Evolutionary conservation across 148 eudicot species (phyloP).

Genomic region (Bassia scoparia): DNA sequence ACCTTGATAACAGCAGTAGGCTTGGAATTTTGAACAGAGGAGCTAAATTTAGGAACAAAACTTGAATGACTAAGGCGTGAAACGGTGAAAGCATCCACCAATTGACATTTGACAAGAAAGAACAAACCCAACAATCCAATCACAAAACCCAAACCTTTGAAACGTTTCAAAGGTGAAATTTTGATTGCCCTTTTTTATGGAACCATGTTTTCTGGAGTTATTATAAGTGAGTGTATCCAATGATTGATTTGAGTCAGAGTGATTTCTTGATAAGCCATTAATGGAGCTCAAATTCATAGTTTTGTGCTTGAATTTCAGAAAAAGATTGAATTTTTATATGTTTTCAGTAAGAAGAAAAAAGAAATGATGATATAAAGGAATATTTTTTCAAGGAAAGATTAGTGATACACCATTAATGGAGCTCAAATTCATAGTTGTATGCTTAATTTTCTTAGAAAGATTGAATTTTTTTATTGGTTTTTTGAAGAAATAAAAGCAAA

Average conservation of each 20-base stretch:
- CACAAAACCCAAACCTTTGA: constrained; percentile 36
- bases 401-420: too few relatives aligned
- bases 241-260: constrained; percentile 25
- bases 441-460: not conserved
- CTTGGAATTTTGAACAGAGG: constrained; percentile 28
- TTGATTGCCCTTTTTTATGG: constrained; percentile 32
- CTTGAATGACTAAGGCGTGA: constrained; percentile 48
- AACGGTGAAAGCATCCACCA: constrained; percentile 94
- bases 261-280: constrained; percentile 18
- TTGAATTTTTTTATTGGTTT: not conserved
- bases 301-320: not conserved
- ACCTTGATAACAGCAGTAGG: constrained; percentile 49
- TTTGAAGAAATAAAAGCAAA: not conserved
- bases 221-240: constrained; percentile 9
- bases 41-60: constrained; percentile 28
- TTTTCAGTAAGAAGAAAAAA: too few relatives aligned
- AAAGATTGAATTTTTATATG: too few relatives aligned
- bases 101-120: constrained; percentile 47
- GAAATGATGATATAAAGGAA: too few relatives aligned
- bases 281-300: constrained; percentile 23
- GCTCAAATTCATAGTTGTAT: constrained; percentile 18
- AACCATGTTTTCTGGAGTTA: constrained; percentile 1
- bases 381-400: too few relatives aligned
- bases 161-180: constrained; percentile 30
- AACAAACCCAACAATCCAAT: constrained; percentile 52